These are phyloP conservation scores for Moesziomyces parantarcticus DNA, from an alignment of 1,284 basidiomycete genomes.

Conservation along the genomic window DNA sequence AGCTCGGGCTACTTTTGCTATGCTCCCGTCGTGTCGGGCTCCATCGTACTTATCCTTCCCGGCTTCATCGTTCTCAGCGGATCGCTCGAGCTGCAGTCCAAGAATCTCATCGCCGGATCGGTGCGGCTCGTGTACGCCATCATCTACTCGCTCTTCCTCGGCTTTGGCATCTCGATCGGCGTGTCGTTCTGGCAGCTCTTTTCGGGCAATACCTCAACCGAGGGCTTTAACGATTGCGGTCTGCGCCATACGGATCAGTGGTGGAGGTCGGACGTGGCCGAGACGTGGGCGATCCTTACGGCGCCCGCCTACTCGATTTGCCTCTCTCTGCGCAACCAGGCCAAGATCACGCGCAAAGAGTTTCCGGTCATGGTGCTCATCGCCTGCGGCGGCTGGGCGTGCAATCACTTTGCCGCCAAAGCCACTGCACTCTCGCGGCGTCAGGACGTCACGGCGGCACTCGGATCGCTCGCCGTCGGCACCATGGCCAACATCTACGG, in stretches of 20 bases:
- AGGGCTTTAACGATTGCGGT: conserved; percentile 30
- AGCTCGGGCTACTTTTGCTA: conserved; percentile 77
- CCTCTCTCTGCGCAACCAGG: conserved; percentile 81
- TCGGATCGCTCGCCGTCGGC: conserved; percentile 82
- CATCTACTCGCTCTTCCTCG: conserved; percentile 74
- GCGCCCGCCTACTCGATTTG: conserved; percentile 81
- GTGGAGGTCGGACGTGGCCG: conserved; percentile 70
- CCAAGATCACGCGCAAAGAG: conserved; percentile 76
- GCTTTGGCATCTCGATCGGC: conserved; percentile 55
- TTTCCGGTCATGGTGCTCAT: conserved; percentile 76
- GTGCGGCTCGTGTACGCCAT: conserved; percentile 85
- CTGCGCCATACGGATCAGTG: conserved; percentile 39
- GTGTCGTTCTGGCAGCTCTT: conserved; percentile 61
- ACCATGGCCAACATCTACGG: conserved; percentile 85
- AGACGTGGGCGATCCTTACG: conserved; percentile 74
- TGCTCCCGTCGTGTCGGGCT: conserved; percentile 82
- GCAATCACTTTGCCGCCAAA: conserved; percentile 48
- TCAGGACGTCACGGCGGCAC: conserved; percentile 67
- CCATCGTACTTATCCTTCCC: conserved; percentile 87
- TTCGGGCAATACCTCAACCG: conserved; percentile 19
- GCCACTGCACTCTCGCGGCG: conserved; percentile 35
- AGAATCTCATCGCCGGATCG: conserved; percentile 70
- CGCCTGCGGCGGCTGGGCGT: conserved; percentile 78
- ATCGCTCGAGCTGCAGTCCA: conserved; percentile 77
- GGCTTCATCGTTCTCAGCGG: conserved; percentile 73